A percentile compares a stretch with the other conserved stretches of the same genome.
phyloP scores from a whole-genome alignment of 306 rosid genomes.

The Vigna unguiculata region DNA sequence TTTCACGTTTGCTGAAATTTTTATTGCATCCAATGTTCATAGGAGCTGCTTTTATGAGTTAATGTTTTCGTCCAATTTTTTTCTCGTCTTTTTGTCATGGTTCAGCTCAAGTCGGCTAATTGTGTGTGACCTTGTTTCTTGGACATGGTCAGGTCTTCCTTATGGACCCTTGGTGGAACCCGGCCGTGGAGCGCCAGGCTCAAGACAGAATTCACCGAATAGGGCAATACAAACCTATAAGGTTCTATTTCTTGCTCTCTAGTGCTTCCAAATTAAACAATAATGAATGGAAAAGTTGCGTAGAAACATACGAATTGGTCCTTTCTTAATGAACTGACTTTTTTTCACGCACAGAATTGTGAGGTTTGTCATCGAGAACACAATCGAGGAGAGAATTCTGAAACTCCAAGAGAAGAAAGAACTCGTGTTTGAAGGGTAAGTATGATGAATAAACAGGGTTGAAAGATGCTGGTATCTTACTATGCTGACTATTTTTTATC shows the following conservation, averaged over 20 bases:
- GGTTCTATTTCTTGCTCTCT: slow-evolving; percentile 54
- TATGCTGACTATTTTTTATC: slow-evolving; percentile 5
- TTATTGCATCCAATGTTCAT: neutral
- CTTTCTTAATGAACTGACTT: slow-evolving; percentile 27
- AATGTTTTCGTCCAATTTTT: neutral
- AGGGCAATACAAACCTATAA: slow-evolving; percentile 93
- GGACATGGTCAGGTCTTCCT: slow-evolving; percentile 72
- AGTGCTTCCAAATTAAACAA: neutral
- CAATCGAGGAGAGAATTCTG: slow-evolving; percentile 94
- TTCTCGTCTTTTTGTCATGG: neutral
- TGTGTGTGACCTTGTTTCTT: slow-evolving; percentile 24
- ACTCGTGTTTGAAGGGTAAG: slow-evolving; percentile 91
- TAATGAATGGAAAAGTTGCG: slow-evolving; percentile 2
- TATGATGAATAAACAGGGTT: slow-evolving; percentile 16
- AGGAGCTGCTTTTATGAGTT: neutral
- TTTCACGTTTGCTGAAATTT: neutral
- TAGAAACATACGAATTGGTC: neutral
- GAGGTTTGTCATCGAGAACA: slow-evolving; percentile 86
- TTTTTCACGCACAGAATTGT: slow-evolving; percentile 59
- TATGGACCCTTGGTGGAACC: slow-evolving; percentile 99
- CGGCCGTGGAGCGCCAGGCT: slow-evolving; percentile 95
- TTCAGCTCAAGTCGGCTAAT: neutral
- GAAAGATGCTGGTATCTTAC: slow-evolving; percentile 33
- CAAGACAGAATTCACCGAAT: slow-evolving; percentile 96
- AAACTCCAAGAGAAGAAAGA: slow-evolving; percentile 93